Conservation (phyloP, 2,329 filamentous ascomycete genomes). For the Aspergillus sp. region DNA sequence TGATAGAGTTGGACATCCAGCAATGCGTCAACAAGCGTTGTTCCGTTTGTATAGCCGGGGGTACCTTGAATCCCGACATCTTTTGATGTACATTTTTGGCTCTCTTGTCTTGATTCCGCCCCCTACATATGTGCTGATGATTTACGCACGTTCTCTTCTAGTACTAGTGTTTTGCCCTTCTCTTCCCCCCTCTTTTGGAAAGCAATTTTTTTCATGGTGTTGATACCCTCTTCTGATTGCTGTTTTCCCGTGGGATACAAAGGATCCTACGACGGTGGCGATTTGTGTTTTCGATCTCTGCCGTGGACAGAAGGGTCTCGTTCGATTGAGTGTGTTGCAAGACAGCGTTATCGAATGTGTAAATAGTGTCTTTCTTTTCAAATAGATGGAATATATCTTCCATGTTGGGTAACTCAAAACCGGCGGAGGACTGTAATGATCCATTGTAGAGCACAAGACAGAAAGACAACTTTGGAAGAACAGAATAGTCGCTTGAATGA, state of each 20-base stretch:
- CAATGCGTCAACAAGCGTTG: slow-evolving; percentile 11
- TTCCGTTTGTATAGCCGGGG: background rate
- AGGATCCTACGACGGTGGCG: background rate
- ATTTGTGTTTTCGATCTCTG: background rate
- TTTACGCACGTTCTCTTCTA: slow-evolving; percentile 23
- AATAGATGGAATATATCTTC: slow-evolving; percentile 31
- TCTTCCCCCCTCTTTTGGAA: slow-evolving; percentile 17
- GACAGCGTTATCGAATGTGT: slow-evolving; percentile 14
- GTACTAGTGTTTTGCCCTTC: background rate
- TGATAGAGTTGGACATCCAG: too few relatives aligned
- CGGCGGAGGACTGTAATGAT: too few relatives aligned
- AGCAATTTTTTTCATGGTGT: slow-evolving; percentile 41
- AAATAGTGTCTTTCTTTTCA: slow-evolving; percentile 21
- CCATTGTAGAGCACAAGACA: too few relatives aligned
- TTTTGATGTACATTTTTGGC: slow-evolving; percentile 28
- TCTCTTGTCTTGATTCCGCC: slow-evolving; percentile 9
- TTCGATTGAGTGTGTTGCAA: slow-evolving; percentile 1
- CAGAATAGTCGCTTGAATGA: background rate
- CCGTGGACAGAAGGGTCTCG: slow-evolving; percentile 3
- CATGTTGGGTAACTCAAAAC: slow-evolving; percentile 1
- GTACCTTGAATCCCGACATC: slow-evolving; percentile 9
- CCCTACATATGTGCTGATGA: slow-evolving; percentile 31
- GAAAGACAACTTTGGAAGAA: too few relatives aligned
- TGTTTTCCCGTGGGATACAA: slow-evolving; percentile 20
- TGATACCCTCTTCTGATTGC: slow-evolving; percentile 40